phyloP scores from a whole-genome alignment of 2,329 filamentous ascomycete species.

The Paramyrothecium roridum region DNA sequence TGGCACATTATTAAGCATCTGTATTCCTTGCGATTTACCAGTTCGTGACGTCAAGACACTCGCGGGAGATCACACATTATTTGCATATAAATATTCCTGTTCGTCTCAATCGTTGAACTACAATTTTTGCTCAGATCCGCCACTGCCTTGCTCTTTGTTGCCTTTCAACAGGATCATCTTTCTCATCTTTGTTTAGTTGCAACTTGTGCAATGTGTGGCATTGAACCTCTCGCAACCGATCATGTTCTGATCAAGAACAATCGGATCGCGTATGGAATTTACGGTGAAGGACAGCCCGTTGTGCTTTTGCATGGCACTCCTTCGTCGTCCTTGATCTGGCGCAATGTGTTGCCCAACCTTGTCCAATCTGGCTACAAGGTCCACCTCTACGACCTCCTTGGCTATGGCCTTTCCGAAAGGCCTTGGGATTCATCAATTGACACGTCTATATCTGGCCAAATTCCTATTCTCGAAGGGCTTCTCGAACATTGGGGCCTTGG shows the following conservation, averaged over 20 bases:
- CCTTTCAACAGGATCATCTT: too few relatives aligned
- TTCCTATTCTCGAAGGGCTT: slow-evolving; percentile 21
- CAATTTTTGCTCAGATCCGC: too few relatives aligned
- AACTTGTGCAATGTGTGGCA: not conserved
- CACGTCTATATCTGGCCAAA: slow-evolving; percentile 28
- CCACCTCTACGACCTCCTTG: slow-evolving; percentile 26
- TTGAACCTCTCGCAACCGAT: slow-evolving; percentile 18
- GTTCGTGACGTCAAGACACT: too few relatives aligned
- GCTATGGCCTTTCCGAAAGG: slow-evolving; percentile 27
- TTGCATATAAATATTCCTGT: too few relatives aligned
- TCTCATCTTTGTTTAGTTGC: too few relatives aligned
- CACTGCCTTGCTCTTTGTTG: too few relatives aligned
- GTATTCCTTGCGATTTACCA: too few relatives aligned
- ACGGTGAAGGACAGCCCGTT: slow-evolving; percentile 19
- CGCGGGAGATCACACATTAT: too few relatives aligned
- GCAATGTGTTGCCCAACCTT: slow-evolving; percentile 20
- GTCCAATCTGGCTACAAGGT: slow-evolving; percentile 17
- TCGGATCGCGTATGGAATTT: slow-evolving; percentile 23
- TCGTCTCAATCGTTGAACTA: too few relatives aligned
- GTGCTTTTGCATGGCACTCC: slow-evolving; percentile 29
- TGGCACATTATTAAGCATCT: too few relatives aligned
- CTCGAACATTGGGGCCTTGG: slow-evolving; percentile 21
- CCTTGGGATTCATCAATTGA: slow-evolving; percentile 22
- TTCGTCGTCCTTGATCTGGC: slow-evolving; percentile 29
- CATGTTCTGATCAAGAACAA: slow-evolving; percentile 20